A percentile compares a stretch with the other conserved stretches of the same genome.
These are phyloP conservation scores for Debaryomyces psychrophilus DNA, from an alignment of 1,139 yeast species.

Conservation along the genomic window DNA sequence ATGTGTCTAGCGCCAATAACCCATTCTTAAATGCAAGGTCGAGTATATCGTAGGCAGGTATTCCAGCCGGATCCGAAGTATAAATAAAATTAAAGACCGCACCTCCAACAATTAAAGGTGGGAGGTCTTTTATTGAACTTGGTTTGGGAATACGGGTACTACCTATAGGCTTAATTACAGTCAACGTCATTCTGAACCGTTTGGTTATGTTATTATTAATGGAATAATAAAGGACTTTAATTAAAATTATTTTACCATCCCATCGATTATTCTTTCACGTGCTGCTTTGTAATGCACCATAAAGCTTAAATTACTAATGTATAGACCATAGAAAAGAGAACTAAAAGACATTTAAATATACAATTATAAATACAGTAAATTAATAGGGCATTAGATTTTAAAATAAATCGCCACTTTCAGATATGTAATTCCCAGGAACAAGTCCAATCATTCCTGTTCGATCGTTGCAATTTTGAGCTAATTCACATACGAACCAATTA, in stretches of 20 bases:
- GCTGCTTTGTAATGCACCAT: background rate
- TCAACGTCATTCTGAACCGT: slow-evolving; percentile 1
- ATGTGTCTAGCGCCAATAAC: slow-evolving; percentile 79
- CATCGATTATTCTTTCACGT: background rate
- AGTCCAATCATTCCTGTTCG: slow-evolving; percentile 59
- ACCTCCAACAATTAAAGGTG: slow-evolving; percentile 78
- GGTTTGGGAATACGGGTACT: slow-evolving; percentile 22
- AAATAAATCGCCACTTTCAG: slow-evolving; percentile 32
- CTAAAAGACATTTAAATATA: background rate
- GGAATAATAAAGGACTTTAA: background rate
- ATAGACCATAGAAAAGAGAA: background rate
- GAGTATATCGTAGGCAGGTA: slow-evolving; percentile 63
- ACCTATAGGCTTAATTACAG: slow-evolving; percentile 19
- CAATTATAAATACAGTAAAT: background rate
- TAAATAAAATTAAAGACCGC: slow-evolving; percentile 84
- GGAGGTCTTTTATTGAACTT: slow-evolving; percentile 37
- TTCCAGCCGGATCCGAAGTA: slow-evolving; percentile 60
- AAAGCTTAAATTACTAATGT: too few relatives aligned
- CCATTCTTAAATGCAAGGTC: slow-evolving; percentile 66
- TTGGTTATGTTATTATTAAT: background rate
- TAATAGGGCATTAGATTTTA: slow-evolving; percentile 10
- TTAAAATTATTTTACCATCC: background rate
- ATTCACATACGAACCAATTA: slow-evolving; percentile 89
- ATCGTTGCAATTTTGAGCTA: slow-evolving; percentile 54
- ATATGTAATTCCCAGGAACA: slow-evolving; percentile 78